Base-by-base conservation (phyloP, 2,329 filamentous ascomycete species). In the Monosporascus ibericus region DNA sequence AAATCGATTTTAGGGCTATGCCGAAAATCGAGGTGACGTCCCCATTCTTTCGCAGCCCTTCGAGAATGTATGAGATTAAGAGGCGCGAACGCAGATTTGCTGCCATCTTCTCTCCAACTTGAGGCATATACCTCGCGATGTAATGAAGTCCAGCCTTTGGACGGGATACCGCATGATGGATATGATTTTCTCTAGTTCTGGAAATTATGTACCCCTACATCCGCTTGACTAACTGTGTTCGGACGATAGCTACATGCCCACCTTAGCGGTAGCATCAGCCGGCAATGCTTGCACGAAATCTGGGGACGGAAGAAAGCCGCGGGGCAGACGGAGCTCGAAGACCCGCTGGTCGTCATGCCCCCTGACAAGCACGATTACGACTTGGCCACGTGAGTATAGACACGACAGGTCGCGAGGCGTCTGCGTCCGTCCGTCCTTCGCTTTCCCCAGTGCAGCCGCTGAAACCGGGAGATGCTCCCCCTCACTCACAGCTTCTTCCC, bases 261-360 rank as follows among this genome's bases (percentile, higher is more conserved):
- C 69, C 77, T 94, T 44, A 88, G 84, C 40, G 88, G 89, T 50
- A 90, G 86, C 67, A 89, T 94, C 66, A 86, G 81, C 64, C 81
- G 86, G 34, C 72, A 82, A 61, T 85, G 82, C 55, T 80, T 94
- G 2, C 87, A 90, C 64, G 79, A 88, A 38, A 83, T 92, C 64
- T 94, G 89, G 88, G 60, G 72, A 47, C 67, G 68, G 51, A 88
- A 85, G 65, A 81, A 79, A 53, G 70, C 72, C 3, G 69, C 77
- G 7, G 73, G 76, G 5, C 64, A 74, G 22, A 78, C 83, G 3
- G 65, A 75, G 9, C 71, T 92, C 1, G 75, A 83, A 48, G 88
- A 94, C 62, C 89, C 89, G 1, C 68, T 88, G 17, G 60, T 81
- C 1, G 80, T 84, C 36, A 88, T 92, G 73, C 85, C 87, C 0